These are phyloP conservation scores for Melaleuca alternifolia DNA, from an alignment of 345 rosid species.

Conservation along the genomic window DNA sequence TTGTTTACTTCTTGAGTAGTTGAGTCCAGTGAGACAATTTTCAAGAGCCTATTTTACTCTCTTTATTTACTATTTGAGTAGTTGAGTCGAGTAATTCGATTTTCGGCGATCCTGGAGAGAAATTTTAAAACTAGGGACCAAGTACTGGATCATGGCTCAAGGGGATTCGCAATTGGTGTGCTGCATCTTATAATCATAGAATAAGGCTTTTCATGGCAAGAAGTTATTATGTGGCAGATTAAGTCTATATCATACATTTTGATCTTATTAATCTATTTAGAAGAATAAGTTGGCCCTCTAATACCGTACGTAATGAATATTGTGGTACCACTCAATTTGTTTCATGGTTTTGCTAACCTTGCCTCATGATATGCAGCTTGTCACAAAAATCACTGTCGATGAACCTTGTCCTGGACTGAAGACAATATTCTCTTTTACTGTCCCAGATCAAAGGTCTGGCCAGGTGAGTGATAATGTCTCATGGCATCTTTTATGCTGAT, in stretches of 20 bases:
- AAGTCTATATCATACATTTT: neutral
- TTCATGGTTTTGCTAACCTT: neutral
- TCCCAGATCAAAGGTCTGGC: constrained; percentile 88
- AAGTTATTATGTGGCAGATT: neutral
- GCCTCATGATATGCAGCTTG: constrained; percentile 27
- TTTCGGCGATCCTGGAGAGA: neutral
- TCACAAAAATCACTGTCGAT: constrained; percentile 55
- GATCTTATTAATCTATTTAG: neutral
- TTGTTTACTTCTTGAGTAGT: neutral
- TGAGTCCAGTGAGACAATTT: neutral
- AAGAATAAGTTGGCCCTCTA: neutral
- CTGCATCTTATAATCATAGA: neutral
- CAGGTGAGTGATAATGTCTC: constrained; percentile 35
- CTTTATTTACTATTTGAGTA: neutral
- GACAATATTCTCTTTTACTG: constrained; percentile 62
- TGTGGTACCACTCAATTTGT: neutral
- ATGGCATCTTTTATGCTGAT: neutral
- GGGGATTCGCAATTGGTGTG: neutral
- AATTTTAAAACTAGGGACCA: neutral
- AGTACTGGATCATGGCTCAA: neutral
- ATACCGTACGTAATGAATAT: neutral
- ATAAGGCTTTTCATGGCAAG: neutral
- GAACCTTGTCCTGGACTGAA: constrained; percentile 82
- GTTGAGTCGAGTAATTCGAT: neutral
- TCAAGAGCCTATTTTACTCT: neutral